Evolutionary conservation across 805 yeast species (phyloP).

Genomic region (Monosporozyma solicola): DNA sequence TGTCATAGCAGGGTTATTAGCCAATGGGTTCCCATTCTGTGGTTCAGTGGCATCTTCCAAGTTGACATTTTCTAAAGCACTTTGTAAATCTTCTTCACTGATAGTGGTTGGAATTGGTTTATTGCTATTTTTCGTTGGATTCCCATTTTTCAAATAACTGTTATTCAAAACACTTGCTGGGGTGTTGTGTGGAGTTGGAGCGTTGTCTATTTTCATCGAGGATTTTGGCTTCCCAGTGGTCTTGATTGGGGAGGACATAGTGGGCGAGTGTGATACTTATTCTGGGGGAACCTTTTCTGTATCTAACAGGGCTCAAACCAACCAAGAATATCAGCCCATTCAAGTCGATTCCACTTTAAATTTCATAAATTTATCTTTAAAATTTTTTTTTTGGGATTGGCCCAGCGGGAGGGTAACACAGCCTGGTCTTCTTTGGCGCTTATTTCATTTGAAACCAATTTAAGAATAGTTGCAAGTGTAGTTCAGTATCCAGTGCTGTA

Average conservation of each 20-base stretch:
- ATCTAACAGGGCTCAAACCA: neutral
- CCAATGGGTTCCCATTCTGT: constrained; percentile 34
- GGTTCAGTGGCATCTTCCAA: neutral
- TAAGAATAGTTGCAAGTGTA: too few species aligned
- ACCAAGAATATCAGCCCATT: too few species aligned
- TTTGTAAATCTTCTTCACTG: constrained; percentile 48
- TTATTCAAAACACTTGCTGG: constrained; percentile 74
- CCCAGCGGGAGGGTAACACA: too few species aligned
- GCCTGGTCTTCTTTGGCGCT: too few species aligned
- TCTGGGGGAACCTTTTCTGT: neutral
- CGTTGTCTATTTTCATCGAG: constrained; percentile 69
- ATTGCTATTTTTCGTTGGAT: constrained; percentile 34
- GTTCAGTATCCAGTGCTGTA: too few species aligned
- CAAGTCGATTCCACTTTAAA: too few species aligned
- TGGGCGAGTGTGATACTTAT: neutral
- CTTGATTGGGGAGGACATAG: constrained; percentile 84
- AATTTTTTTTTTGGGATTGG: too few species aligned
- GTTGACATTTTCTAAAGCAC: constrained; percentile 31
- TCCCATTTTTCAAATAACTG: constrained; percentile 55
- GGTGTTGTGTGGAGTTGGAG: constrained; percentile 98
- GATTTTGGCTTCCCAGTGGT: constrained; percentile 36
- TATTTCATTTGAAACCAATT: too few species aligned
- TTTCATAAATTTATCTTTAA: too few species aligned
- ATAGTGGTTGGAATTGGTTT: constrained; percentile 51
- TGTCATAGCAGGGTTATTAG: constrained; percentile 41